phyloP scores from a whole-genome alignment of 106 monocot genomes.

The Dendrobium chrysotoxum region DNA sequence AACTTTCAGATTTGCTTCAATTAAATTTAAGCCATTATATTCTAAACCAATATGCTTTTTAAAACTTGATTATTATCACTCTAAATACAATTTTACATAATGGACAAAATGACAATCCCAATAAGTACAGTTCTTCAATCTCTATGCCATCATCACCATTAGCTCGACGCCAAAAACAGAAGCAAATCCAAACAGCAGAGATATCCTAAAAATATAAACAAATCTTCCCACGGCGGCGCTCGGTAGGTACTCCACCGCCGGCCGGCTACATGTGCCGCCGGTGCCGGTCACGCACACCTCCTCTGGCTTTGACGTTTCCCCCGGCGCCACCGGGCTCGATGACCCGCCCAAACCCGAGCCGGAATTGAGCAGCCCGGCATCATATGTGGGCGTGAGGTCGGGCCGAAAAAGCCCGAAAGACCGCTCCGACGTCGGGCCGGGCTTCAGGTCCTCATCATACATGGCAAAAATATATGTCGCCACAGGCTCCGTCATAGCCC shows the following conservation, averaged over 20 bases:
- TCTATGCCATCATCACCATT: too few species aligned
- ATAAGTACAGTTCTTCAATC: too few species aligned
- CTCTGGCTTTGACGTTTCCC: not conserved
- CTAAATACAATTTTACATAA: too few species aligned
- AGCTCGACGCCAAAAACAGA: too few species aligned
- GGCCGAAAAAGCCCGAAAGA: conserved; percentile 68
- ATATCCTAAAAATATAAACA: not conserved
- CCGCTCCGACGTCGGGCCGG: conserved; percentile 69
- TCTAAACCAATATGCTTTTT: too few species aligned
- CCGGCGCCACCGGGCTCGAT: not conserved
- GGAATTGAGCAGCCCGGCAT: conserved; percentile 41
- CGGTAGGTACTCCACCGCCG: not conserved
- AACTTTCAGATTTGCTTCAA: too few species aligned
- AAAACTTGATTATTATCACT: too few species aligned
- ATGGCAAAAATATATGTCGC: conserved; percentile 83
- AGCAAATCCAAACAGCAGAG: too few species aligned
- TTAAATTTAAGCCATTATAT: too few species aligned
- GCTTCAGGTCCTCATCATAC: conserved; percentile 86
- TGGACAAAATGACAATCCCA: too few species aligned
- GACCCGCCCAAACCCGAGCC: not conserved
- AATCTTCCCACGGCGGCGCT: not conserved
- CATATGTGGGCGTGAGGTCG: conserved; percentile 51
- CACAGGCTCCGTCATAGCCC: conserved; percentile 49
- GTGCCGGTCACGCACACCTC: not conserved
- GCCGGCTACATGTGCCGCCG: not conserved